phyloP scores from a whole-genome alignment of 2,329 filamentous ascomycete genomes.

The Aspergillus udagawae region DNA sequence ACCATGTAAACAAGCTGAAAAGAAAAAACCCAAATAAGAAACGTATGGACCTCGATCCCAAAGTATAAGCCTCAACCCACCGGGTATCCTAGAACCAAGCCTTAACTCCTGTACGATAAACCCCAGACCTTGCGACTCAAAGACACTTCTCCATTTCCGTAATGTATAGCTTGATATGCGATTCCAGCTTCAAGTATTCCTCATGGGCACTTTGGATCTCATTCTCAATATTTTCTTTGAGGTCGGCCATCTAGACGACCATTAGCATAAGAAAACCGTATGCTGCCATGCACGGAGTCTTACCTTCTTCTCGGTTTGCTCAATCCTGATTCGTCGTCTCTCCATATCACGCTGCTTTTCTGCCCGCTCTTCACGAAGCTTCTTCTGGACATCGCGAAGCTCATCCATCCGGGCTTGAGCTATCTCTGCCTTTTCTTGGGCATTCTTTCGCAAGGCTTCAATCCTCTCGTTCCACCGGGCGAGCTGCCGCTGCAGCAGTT shows the following conservation, averaged over 20 bases:
- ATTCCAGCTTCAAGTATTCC: conserved; percentile 96
- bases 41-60: conserved; percentile 23
- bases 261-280: conserved; percentile 15
- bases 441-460: conserved; percentile 75
- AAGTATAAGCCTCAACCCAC: conserved; percentile 24
- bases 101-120: conserved; percentile 33
- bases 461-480: conserved; percentile 83
- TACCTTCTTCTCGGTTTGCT: conserved; percentile 98
- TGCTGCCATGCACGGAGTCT: conserved; percentile 16
- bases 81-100: conserved; percentile 39
- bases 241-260: conserved; percentile 75
- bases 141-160: conserved; percentile 97
- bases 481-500: conserved; percentile 76
- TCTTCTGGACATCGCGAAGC: conserved; percentile 72
- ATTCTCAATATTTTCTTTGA: conserved; percentile 95
- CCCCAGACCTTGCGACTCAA: conserved; percentile 21
- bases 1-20: conserved; percentile 7
- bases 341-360: conserved; percentile 93
- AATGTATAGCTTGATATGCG: conserved; percentile 95
- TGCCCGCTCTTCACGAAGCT: conserved; percentile 75
- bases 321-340: conserved; percentile 83
- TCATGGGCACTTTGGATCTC: conserved; percentile 88
- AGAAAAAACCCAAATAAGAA: conserved; percentile 8
- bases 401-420: conserved; percentile 90
- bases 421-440: conserved; percentile 72